Percentiles rank a stretch among this genome's conserved stretches.
phyloP scores from a whole-genome alignment of 495 filamentous ascomycete species.

The Physcia stellaris region DNA sequence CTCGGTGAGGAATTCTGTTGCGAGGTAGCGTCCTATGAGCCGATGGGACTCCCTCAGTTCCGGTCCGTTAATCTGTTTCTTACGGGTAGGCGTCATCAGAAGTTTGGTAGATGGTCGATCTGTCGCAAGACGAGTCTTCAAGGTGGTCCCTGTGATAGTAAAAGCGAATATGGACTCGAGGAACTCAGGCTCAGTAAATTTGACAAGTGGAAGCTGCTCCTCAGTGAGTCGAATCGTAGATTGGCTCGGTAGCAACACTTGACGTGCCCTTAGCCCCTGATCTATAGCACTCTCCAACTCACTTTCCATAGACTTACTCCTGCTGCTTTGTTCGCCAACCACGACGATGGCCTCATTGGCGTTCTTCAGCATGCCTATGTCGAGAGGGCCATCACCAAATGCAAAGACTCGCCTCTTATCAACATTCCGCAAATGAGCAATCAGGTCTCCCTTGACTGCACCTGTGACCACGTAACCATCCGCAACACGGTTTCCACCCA shows the following conservation, averaged over 20 bases:
- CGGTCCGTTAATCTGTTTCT: constrained; percentile 33
- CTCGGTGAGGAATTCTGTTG: constrained; percentile 31
- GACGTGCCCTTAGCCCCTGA: constrained; percentile 27
- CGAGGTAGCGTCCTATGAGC: constrained; percentile 40
- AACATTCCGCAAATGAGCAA: constrained; percentile 23
- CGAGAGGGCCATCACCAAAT: constrained; percentile 50
- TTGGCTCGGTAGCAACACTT: constrained; percentile 32
- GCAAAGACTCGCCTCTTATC: constrained; percentile 36
- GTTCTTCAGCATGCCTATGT: constrained; percentile 41
- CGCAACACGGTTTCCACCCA: constrained; percentile 39
- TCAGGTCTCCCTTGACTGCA: constrained; percentile 36
- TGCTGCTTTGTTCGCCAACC: constrained; percentile 32
- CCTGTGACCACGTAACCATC: constrained; percentile 41
- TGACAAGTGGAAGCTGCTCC: constrained; percentile 29
- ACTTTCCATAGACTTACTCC: constrained; percentile 45
- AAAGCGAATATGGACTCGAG: constrained; percentile 22
- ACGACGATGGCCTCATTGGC: constrained; percentile 46
- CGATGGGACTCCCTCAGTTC: constrained; percentile 37
- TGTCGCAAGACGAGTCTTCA: constrained; percentile 32
- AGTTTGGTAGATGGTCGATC: constrained; percentile 32
- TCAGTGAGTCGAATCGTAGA: constrained; percentile 32
- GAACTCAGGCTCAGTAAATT: constrained; percentile 24
- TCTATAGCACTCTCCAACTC: constrained; percentile 32
- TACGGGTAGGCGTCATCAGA: constrained; percentile 43
- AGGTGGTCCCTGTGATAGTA: constrained; percentile 5